A percentile compares a stretch with the other conserved stretches of the same genome.
These are phyloP conservation scores for Parathielavia appendiculata DNA, from an alignment of 495 filamentous ascomycete species.

Conservation along the genomic window DNA sequence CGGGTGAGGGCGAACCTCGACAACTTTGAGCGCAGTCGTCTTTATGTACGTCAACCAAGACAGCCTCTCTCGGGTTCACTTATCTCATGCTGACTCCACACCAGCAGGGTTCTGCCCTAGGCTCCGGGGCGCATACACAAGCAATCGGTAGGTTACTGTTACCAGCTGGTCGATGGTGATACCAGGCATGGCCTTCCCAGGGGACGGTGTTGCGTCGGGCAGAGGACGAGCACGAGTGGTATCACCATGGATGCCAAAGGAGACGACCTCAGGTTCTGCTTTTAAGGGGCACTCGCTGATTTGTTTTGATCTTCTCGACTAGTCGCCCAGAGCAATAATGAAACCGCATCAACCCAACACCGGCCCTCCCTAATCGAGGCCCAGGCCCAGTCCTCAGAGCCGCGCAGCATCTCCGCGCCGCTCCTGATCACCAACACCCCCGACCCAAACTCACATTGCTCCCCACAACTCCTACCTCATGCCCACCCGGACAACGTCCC, in stretches of 20 bases:
- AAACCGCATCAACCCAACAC: constrained; percentile 25
- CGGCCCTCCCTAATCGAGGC: constrained; percentile 2
- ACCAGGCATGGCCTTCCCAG: not conserved
- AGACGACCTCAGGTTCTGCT: not conserved
- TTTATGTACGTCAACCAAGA: constrained; percentile 34
- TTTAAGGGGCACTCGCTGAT: constrained; percentile 28
- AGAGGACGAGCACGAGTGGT: constrained; percentile 17
- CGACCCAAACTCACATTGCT: not conserved
- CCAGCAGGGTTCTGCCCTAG: constrained; percentile 11
- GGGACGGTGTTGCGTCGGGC: constrained; percentile 4
- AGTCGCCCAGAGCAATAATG: constrained; percentile 37
- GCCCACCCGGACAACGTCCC: not conserved
- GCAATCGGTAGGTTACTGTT: constrained; percentile 24
- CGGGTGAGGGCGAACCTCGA: constrained; percentile 39
- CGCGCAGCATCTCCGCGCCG: constrained; percentile 7
- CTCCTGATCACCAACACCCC: constrained; percentile 2
- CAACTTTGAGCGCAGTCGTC: constrained; percentile 38
- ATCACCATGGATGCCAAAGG: not conserved
- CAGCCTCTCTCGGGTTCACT: not conserved
- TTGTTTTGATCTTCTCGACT: constrained; percentile 31
- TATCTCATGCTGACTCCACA: not conserved
- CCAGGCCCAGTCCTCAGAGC: not conserved
- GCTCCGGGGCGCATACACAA: constrained; percentile 14
- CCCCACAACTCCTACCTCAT: constrained; percentile 1
- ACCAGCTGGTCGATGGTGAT: constrained; percentile 7